Percentiles rank a stretch among this genome's conserved stretches.
Evolutionary conservation across 208 protist genomes (phyloP).

Genomic region (Acanthamoeba sp.): DNA sequence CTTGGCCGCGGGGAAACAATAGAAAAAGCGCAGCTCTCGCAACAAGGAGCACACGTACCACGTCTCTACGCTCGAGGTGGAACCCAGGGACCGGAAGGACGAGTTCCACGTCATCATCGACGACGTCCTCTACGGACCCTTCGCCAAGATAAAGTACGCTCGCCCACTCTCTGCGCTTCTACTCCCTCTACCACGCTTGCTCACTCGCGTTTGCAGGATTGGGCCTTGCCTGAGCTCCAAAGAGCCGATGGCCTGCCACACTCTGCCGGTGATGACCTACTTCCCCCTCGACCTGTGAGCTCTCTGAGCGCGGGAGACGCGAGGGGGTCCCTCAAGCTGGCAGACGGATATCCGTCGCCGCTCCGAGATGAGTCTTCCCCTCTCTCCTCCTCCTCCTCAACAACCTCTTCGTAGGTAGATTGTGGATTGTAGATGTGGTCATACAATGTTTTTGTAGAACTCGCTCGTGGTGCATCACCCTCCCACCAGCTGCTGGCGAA

Average conservation of each 20-base stretch:
- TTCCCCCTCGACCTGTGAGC: background rate
- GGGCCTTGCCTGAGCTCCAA: background rate
- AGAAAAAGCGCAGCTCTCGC: conserved; percentile 61
- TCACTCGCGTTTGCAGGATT: background rate
- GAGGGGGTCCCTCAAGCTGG: too few species aligned
- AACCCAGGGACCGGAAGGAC: conserved; percentile 12
- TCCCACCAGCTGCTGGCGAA: too few species aligned
- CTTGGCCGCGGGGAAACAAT: background rate
- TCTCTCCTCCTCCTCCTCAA: too few species aligned
- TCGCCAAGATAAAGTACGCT: conserved; percentile 44
- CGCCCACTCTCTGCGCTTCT: background rate
- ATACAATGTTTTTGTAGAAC: too few species aligned
- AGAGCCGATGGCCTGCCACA: conserved; percentile 7
- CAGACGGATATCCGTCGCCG: too few species aligned
- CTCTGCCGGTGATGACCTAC: conserved; percentile 17
- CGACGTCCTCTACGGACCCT: conserved; percentile 46
- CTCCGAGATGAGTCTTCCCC: too few species aligned
- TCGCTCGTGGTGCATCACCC: too few species aligned
- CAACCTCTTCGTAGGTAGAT: too few species aligned
- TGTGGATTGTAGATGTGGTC: too few species aligned
- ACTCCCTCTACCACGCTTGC: background rate
- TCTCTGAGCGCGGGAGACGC: too few species aligned
- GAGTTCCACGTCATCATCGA: conserved; percentile 30
- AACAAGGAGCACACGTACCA: conserved; percentile 34
- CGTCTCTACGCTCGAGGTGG: conserved; percentile 6